phyloP scores from a whole-genome alignment of 257 asterid species.

The Mitragyna speciosa region DNA sequence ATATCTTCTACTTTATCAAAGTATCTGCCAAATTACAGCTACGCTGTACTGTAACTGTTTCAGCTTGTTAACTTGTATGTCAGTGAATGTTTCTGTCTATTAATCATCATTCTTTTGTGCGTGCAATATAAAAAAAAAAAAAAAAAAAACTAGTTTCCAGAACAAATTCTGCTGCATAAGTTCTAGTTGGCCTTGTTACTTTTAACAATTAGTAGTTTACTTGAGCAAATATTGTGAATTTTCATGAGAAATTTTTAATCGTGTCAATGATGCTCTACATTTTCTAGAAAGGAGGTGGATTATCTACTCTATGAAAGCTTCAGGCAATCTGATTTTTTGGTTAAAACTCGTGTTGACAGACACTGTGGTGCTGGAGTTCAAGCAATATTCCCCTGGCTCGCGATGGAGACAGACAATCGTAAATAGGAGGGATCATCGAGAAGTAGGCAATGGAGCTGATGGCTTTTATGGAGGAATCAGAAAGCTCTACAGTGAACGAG shows the following conservation, averaged over 20 bases:
- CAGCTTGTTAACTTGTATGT: background rate
- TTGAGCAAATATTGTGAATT: background rate
- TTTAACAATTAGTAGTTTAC: background rate
- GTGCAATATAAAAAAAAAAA: background rate
- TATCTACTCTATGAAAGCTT: background rate
- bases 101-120: background rate
- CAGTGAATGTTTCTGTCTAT: background rate
- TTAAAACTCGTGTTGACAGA: constrained; percentile 36
- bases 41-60: background rate
- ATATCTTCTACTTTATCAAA: background rate
- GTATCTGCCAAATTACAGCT: background rate
- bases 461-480: constrained; percentile 90
- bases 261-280: background rate
- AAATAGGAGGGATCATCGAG: constrained; percentile 57
- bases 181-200: too few species aligned
- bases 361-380: constrained; percentile 70
- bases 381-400: constrained; percentile 60
- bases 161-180: background rate
- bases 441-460: constrained; percentile 61
- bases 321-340: background rate
- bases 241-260: background rate
- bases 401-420: constrained; percentile 62
- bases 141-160: background rate
- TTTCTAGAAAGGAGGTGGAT: too few species aligned
- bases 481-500: constrained; percentile 54